Base-by-base conservation (phyloP, 2,329 filamentous ascomycete genomes). In the Sporothrix mexicana region DNA sequence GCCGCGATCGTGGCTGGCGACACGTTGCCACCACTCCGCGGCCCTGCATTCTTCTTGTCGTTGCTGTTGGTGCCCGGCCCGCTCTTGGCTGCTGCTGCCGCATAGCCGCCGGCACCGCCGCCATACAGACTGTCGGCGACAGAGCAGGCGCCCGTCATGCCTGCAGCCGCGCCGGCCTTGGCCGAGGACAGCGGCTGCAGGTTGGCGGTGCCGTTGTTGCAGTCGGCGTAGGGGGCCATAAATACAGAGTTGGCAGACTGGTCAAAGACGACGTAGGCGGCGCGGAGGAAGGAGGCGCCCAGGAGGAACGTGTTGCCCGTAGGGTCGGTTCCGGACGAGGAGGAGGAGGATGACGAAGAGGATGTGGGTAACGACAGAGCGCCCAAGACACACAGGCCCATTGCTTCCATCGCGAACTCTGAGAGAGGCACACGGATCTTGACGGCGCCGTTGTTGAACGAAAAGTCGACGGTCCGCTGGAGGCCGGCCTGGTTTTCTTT, bases 321-420 rank as follows among this genome's bases (percentile, higher is more conserved):
- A 10, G 20, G 30, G n/a, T 20, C 43, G 3, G 20, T 12, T 10
- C 41, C 30, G 0, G 62, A 47, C 20, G 64, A 30, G 12, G 47
- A 55, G 9, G 66, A 53, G 2, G 67, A 43, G 8, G 67, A 57
- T 12, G 51, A 10, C 36, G 36, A 43, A 13, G n/a, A 45, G 51
- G 17, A 57, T 2, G 36, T 51, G 69, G 61, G 75, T 55, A 12
- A 78, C 30, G 30, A 36, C 30, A 36, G 30, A 36, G 30, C 77
- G 30, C 85, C 85, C 13, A 85, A 79, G 67, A 83, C 80, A 78
- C 85, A 86, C 55, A 77, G 80, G 13, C 77, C 77, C 64, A 80
- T 76, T 13, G 81, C 77, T 36, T 86, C 80, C 71, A 88, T 81
- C 76, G 88, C 83, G 67, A 88, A 86, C 75, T 89, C 86, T 73